These are phyloP conservation scores for Dictyophora rubrovolvata DNA, from an alignment of 768 basidiomycete species.

Conservation along the genomic window DNA sequence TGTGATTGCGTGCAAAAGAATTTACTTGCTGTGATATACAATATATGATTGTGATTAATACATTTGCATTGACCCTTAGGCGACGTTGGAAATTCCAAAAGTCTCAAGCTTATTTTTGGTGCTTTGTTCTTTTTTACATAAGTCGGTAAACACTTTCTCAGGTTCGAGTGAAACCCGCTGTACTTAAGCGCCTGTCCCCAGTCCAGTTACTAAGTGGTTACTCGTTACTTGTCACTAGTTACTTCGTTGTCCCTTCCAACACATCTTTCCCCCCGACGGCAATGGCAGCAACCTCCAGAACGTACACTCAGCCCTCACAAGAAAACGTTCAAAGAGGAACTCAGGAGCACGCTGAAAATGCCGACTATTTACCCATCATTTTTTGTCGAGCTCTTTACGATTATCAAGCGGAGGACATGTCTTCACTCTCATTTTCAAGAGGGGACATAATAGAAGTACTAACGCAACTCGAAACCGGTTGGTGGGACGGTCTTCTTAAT, in stretches of 20 bases:
- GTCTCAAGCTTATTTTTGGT: too few relatives aligned
- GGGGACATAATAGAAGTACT: conserved; percentile 93
- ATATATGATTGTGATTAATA: too few relatives aligned
- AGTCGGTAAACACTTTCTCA: background rate
- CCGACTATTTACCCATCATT: conserved; percentile 27
- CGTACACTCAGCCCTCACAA: background rate
- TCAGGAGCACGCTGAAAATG: background rate
- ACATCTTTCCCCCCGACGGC: background rate
- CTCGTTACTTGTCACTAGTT: too few relatives aligned
- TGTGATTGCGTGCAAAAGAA: too few relatives aligned
- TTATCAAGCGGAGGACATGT: conserved; percentile 78
- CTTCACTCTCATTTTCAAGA: conserved; percentile 77
- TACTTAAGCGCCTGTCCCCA: background rate
- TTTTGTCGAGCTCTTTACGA: conserved; percentile 92
- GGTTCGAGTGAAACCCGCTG: background rate
- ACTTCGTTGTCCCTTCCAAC: too few relatives aligned
- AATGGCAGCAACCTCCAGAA: background rate
- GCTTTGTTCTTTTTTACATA: background rate
- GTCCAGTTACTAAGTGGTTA: background rate
- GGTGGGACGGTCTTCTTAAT: conserved; percentile 94
- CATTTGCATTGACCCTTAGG: too few relatives aligned
- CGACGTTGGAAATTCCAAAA: too few relatives aligned
- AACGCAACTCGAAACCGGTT: conserved; percentile 83
- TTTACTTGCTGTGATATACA: too few relatives aligned
- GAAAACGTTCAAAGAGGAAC: background rate